Conservation (phyloP, 768 basidiomycete species). For the Psilocybe tampanensis region DNA sequence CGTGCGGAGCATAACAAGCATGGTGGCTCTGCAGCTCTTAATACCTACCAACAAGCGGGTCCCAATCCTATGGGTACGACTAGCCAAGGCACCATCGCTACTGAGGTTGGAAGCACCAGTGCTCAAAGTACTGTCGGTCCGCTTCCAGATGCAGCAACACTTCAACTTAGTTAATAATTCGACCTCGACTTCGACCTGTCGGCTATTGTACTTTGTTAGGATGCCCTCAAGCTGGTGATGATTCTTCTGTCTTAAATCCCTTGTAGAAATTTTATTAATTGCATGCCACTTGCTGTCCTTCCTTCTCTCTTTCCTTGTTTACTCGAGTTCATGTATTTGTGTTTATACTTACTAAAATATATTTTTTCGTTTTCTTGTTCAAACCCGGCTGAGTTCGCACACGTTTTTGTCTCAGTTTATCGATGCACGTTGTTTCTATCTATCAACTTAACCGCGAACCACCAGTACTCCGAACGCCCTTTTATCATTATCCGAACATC, state of each 20-base stretch:
- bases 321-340: not conserved
- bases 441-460: too few species aligned
- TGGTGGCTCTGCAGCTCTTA: slow-evolving; percentile 32
- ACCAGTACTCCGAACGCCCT: too few species aligned
- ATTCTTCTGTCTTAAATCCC: not conserved
- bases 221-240: too few species aligned
- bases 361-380: not conserved
- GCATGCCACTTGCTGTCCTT: not conserved
- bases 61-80: slow-evolving; percentile 52
- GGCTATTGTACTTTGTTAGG: not conserved
- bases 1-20: slow-evolving; percentile 64
- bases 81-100: slow-evolving; percentile 60
- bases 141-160: slow-evolving; percentile 53
- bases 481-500: too few species aligned
- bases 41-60: slow-evolving; percentile 25
- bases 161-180: slow-evolving; percentile 43
- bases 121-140: slow-evolving; percentile 60
- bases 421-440: too few species aligned
- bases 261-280: not conserved
- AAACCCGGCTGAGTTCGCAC: not conserved
- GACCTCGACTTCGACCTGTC: not conserved
- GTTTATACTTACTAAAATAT: not conserved
- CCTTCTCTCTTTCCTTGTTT: not conserved
- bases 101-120: slow-evolving; percentile 49
- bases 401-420: too few species aligned